phyloP scores from a whole-genome alignment of 116 monocot species.

The Zostera marina region DNA sequence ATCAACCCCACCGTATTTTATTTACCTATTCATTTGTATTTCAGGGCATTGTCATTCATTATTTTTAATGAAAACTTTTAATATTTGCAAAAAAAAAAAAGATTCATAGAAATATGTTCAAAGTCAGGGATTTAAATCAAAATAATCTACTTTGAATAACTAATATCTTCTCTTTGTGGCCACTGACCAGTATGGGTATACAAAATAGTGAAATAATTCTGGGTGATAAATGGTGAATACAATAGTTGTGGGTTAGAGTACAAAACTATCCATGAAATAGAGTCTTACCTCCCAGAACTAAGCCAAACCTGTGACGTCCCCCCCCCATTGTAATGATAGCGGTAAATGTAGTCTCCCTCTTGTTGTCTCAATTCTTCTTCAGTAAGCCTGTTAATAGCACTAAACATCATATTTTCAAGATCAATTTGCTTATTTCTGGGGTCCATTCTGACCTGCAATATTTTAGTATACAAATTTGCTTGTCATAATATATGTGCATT shows the following conservation, averaged over 20 bases:
- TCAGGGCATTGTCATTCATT: too few relatives aligned
- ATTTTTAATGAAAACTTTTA: too few relatives aligned
- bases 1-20: too few relatives aligned
- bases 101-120: too few relatives aligned
- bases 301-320: constrained; percentile 99
- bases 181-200: not conserved
- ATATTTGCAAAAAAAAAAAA: too few relatives aligned
- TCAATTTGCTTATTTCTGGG: constrained; percentile 72
- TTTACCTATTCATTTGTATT: too few relatives aligned
- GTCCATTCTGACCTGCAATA: constrained; percentile 85
- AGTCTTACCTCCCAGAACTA: constrained; percentile 70
- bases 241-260: not conserved
- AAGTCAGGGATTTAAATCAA: too few relatives aligned
- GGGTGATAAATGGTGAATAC: not conserved
- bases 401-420: constrained; percentile 58
- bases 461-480: not conserved
- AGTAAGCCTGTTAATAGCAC: constrained; percentile 37
- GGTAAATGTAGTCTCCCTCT: constrained; percentile 91
- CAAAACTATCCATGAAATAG: constrained; percentile 2
- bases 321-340: constrained; percentile 86
- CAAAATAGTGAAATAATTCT: not conserved
- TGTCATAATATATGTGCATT: too few relatives aligned
- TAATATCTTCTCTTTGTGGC: too few relatives aligned
- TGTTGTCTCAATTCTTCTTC: constrained; percentile 73
- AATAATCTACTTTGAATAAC: too few relatives aligned